Conservation (phyloP, 2,329 filamentous ascomycete species). For the Venturia carpophila region DNA sequence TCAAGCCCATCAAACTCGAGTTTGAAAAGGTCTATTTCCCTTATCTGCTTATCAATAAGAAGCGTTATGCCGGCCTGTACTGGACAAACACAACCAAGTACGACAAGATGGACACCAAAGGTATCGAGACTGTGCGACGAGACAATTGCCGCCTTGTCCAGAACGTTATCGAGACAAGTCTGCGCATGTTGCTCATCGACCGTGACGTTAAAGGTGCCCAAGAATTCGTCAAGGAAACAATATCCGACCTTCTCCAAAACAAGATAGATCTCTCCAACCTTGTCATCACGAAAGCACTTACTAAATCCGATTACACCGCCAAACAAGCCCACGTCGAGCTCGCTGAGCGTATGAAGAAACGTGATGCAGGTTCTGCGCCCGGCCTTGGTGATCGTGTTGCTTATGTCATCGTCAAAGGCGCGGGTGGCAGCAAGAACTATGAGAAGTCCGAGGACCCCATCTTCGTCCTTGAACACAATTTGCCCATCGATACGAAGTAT, state of each 20-base stretch:
- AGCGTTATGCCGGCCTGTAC: conserved; percentile 94
- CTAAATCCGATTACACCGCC: conserved; percentile 71
- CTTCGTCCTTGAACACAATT: conserved; percentile 92
- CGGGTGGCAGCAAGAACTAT: conserved; percentile 85
- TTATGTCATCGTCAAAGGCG: conserved; percentile 94
- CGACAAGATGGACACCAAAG: conserved; percentile 99
- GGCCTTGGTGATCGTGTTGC: conserved; percentile 91
- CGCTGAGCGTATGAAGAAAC: conserved; percentile 92
- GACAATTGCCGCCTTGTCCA: conserved; percentile 95
- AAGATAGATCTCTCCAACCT: conserved; percentile 99
- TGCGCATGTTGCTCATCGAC: conserved; percentile 93
- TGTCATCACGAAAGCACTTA: conserved; percentile 94
- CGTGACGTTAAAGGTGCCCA: conserved; percentile 83
- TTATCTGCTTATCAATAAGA: conserved; percentile 98
- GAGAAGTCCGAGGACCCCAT: conserved; percentile 96
- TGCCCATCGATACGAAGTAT: conserved; percentile 96
- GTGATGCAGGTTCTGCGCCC: conserved; percentile 88
- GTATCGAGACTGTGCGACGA: conserved; percentile 94
- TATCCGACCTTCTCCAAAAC: conserved; percentile 91
- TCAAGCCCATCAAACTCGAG: conserved; percentile 96
- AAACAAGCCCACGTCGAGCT: conserved; percentile 97
- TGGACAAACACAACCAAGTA: conserved; percentile 93
- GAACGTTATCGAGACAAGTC: conserved; percentile 92
- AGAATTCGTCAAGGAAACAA: conserved; percentile 95
- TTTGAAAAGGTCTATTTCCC: conserved; percentile 99